These are phyloP conservation scores for Hamamelis virginiana DNA, from an alignment of 164 flowering plant genomes.

Conservation along the genomic window DNA sequence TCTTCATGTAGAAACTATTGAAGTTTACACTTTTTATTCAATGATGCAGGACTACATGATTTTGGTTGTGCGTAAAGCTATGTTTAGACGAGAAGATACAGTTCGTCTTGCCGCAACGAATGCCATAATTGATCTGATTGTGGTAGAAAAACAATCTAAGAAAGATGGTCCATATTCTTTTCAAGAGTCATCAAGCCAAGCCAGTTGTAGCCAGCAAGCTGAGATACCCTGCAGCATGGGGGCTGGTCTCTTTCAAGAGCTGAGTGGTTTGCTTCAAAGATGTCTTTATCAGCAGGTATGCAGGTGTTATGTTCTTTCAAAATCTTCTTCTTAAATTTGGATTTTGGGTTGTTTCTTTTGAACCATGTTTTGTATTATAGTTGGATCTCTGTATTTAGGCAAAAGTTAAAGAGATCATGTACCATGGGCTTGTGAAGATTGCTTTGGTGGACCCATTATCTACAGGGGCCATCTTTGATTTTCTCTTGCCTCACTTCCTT, in stretches of 20 bases:
- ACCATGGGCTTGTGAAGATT: constrained; percentile 68
- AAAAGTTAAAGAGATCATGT: constrained; percentile 59
- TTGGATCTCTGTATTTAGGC: constrained; percentile 44
- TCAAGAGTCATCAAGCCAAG: constrained; percentile 89
- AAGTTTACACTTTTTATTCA: neutral
- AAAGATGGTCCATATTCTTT: constrained; percentile 38
- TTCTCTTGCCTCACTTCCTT: constrained; percentile 76
- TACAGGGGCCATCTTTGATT: constrained; percentile 53
- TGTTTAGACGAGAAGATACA: constrained; percentile 74
- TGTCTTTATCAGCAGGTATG: constrained; percentile 87
- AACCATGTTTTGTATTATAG: constrained; percentile 4
- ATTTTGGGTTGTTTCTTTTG: neutral
- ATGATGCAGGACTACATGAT: constrained; percentile 64
- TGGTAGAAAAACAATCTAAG: constrained; percentile 51
- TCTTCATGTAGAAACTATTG: neutral
- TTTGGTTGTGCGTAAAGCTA: constrained; percentile 78
- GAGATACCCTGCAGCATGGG: constrained; percentile 35
- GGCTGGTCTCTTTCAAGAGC: constrained; percentile 64
- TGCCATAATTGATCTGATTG: constrained; percentile 62
- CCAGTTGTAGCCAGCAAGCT: constrained; percentile 84
- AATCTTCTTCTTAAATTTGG: neutral
- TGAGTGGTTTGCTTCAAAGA: constrained; percentile 79
- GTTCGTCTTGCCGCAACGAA: constrained; percentile 70
- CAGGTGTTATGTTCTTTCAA: constrained; percentile 46
- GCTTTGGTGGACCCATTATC: constrained; percentile 61